A percentile compares a stretch with the other conserved stretches of the same genome.
Evolutionary conservation across 2,329 filamentous ascomycete species (phyloP).

Genomic region (Rutstroemia sydowiana): DNA sequence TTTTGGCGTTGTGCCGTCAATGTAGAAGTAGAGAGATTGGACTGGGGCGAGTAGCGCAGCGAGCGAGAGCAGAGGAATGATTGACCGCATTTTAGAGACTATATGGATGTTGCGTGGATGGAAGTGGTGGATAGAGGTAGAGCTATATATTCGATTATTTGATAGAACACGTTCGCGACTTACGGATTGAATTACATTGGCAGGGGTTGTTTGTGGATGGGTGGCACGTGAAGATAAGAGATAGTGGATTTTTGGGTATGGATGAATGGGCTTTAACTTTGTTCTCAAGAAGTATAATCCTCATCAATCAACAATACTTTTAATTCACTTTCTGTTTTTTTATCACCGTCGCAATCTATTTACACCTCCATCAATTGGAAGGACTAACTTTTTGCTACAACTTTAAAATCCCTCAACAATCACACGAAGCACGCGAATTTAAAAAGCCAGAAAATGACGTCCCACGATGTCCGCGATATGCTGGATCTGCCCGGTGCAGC

Average conservation of each 20-base stretch:
- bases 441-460: slow-evolving; percentile 47
- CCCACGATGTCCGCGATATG: slow-evolving; percentile 80
- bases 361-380: neutral
- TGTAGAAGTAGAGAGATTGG: slow-evolving; percentile 90
- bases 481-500: slow-evolving; percentile 63
- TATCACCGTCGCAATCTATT: neutral
- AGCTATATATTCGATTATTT: neutral
- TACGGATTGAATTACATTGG: too few species aligned
- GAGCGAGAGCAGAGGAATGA: slow-evolving; percentile 61
- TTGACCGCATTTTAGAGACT: slow-evolving; percentile 43
- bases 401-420: neutral
- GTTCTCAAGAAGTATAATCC: neutral
- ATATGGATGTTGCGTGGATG: neutral
- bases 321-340: neutral
- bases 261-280: neutral
- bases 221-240: slow-evolving; percentile 7
- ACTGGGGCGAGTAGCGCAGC: slow-evolving; percentile 51
- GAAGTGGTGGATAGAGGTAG: neutral
- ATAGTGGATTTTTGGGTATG: neutral
- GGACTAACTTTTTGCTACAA: neutral
- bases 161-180: slow-evolving; percentile 13
- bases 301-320: neutral
- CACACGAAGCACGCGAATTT: neutral
- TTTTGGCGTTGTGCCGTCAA: slow-evolving; percentile 77
- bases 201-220: neutral